Conservation (phyloP, 73 alveolate genomes). For the Durusdinium trenchii region DNA sequence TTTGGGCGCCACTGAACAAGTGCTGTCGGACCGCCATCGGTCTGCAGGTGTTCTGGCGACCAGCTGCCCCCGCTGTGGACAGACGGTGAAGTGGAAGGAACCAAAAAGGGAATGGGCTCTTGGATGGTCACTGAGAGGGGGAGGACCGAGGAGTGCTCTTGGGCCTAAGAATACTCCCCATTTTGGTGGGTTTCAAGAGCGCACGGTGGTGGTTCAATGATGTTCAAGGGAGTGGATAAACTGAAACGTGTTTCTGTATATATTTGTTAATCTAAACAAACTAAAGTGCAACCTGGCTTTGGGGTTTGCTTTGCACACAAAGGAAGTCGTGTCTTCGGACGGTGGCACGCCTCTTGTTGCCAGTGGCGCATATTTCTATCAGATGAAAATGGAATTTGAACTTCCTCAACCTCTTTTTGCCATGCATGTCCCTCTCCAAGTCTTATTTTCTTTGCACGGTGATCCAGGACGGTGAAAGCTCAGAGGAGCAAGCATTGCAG, state of each 20-base stretch:
- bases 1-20: no score
- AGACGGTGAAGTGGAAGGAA: slow-evolving; percentile 78
- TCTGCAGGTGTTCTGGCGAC: slow-evolving; percentile 48
- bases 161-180: no score
- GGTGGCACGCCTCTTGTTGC: no score
- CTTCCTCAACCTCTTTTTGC: neutral
- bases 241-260: neutral
- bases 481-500: slow-evolving; percentile 4
- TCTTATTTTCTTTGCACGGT: neutral
- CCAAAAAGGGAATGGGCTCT: neutral
- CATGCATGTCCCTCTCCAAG: neutral
- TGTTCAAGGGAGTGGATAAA: neutral
- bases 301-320: neutral
- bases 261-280: neutral
- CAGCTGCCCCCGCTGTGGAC: slow-evolving; percentile 46
- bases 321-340: no score
- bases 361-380: neutral
- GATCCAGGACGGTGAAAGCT: slow-evolving; percentile 22
- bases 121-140: no score
- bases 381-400: neutral
- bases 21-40: no score
- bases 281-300: neutral
- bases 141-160: no score
- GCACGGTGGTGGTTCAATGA: neutral
- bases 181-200: no score